These are phyloP conservation scores for Botrytis hyacinthi DNA, from an alignment of 2,329 filamentous ascomycete species.

Conservation along the genomic window DNA sequence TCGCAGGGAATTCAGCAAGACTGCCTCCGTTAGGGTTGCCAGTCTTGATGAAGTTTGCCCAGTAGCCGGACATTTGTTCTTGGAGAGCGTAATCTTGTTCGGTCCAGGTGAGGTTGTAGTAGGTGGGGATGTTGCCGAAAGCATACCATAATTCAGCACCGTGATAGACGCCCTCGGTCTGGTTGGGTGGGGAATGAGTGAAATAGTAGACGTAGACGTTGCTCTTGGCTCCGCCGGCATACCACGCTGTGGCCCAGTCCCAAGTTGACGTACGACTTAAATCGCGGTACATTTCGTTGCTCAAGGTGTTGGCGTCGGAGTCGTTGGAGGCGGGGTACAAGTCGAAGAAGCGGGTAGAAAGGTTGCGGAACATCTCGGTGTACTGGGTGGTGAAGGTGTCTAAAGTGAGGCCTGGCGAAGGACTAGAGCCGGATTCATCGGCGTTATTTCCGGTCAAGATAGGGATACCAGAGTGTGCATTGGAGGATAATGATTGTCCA, in stretches of 20 bases:
- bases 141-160: slow-evolving; percentile 37
- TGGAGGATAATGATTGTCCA: not conserved
- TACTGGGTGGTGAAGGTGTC: not conserved
- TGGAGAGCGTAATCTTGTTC: slow-evolving; percentile 33
- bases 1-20: too few species aligned
- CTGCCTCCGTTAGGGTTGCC: not conserved
- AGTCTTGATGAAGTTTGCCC: slow-evolving; percentile 63
- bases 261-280: too few species aligned
- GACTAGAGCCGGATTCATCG: not conserved
- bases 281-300: too few species aligned
- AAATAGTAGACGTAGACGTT: too few species aligned
- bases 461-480: not conserved
- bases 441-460: not conserved
- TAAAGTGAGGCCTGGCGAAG: not conserved
- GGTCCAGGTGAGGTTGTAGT: slow-evolving; percentile 30
- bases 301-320: not conserved
- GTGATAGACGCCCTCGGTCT: slow-evolving; percentile 34
- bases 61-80: slow-evolving; percentile 58
- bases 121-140: slow-evolving; percentile 32
- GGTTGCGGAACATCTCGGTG: not conserved
- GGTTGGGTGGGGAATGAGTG: not conserved
- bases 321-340: not conserved
- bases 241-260: too few species aligned
- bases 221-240: too few species aligned
- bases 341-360: not conserved